Conservation (phyloP, 164 flowering plant genomes). For the Kalanchoe fedtschenkoi region DNA sequence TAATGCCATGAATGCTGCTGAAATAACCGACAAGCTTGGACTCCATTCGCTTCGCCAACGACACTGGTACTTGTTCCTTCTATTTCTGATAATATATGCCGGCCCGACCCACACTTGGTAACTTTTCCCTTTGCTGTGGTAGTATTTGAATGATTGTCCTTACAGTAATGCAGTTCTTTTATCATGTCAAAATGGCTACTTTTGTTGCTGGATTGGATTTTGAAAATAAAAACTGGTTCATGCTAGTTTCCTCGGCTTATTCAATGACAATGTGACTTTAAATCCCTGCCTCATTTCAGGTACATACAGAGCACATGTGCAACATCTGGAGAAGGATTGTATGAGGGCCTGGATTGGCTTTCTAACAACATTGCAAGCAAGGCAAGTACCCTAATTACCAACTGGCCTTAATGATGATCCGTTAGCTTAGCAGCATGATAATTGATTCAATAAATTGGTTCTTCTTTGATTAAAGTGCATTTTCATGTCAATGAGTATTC, state of each 20-base stretch:
- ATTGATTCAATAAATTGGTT: neutral
- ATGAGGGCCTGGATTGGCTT: slow-evolving; percentile 4
- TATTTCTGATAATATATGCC: neutral
- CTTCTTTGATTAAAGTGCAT: neutral
- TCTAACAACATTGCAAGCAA: slow-evolving; percentile 4
- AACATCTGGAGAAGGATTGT: slow-evolving; percentile 5
- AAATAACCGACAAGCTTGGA: slow-evolving; percentile 80
- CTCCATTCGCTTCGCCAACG: slow-evolving; percentile 82
- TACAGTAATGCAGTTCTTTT: too few species aligned
- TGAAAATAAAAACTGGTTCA: neutral
- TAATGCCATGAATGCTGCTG: slow-evolving; percentile 85
- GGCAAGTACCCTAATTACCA: neutral
- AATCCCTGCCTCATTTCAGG: neutral
- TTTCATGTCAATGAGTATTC: neutral
- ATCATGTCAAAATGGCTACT: neutral
- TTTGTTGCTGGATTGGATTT: neutral
- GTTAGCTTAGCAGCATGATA: too few species aligned
- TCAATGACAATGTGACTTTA: neutral
- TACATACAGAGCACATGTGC: slow-evolving; percentile 6
- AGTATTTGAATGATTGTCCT: neutral
- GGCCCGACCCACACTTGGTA: too few species aligned
- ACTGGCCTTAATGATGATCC: too few species aligned
- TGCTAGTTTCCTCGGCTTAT: neutral
- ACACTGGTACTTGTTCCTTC: slow-evolving; percentile 39
- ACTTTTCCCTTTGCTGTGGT: neutral